Conservation (phyloP, 2,329 filamentous ascomycete genomes). For the Aspergillus alliaceus region DNA sequence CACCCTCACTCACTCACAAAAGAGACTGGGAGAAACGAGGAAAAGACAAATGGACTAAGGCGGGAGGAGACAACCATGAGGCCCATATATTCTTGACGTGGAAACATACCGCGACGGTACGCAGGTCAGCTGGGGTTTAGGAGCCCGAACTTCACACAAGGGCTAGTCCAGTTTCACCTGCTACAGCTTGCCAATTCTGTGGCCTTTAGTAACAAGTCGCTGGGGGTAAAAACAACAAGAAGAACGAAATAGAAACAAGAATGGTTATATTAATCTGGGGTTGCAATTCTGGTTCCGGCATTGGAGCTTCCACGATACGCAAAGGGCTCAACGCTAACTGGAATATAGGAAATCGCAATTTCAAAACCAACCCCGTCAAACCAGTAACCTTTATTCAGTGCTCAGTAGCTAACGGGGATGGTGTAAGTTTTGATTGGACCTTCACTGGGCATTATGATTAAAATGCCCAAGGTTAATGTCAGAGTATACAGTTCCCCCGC, state of each 20-base stretch:
- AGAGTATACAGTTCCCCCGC: constrained; percentile 12
- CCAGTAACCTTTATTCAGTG: too few species aligned
- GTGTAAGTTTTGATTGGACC: neutral
- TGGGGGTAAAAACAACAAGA: too few species aligned
- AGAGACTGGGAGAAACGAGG: too few species aligned
- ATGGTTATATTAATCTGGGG: neutral
- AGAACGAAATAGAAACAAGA: too few species aligned
- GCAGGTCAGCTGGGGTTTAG: too few species aligned
- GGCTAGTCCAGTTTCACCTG: neutral
- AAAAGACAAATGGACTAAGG: too few species aligned
- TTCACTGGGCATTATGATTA: neutral
- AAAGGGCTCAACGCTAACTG: neutral
- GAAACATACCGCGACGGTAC: neutral
- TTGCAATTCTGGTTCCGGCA: neutral
- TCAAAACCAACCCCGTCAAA: neutral
- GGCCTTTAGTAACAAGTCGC: neutral
- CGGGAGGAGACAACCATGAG: neutral
- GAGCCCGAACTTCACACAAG: too few species aligned
- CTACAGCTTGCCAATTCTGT: neutral
- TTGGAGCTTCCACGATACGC: neutral
- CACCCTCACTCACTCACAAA: too few species aligned
- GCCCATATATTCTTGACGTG: neutral
- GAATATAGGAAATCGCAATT: neutral
- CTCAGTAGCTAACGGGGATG: too few species aligned
- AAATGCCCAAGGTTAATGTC: neutral